These are phyloP conservation scores for Bjerkandera adusta DNA, from an alignment of 1,284 basidiomycete species.

Conservation along the genomic window DNA sequence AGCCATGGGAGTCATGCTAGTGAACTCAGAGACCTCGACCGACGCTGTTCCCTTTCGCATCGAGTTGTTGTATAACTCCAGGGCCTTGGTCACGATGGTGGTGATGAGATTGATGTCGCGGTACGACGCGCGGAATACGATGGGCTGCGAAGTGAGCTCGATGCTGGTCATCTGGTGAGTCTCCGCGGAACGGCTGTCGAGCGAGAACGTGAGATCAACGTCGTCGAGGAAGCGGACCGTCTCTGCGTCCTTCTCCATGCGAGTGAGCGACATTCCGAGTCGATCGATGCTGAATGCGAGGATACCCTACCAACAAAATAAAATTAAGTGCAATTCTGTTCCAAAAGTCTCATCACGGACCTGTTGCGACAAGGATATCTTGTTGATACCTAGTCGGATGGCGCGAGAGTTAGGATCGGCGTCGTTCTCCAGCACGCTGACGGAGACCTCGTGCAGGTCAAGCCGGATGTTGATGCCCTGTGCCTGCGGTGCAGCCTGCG, in stretches of 20 bases:
- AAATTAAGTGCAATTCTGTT: background rate
- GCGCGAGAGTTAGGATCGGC: slow-evolving; percentile 81
- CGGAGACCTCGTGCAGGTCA: slow-evolving; percentile 89
- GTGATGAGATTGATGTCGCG: slow-evolving; percentile 91
- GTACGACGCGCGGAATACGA: slow-evolving; percentile 91
- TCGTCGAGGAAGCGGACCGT: slow-evolving; percentile 93
- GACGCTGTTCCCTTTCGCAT: slow-evolving; percentile 2
- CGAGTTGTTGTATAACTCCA: slow-evolving; percentile 56
- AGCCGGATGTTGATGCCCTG: slow-evolving; percentile 65
- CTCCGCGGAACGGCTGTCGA: slow-evolving; percentile 79
- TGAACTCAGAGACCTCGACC: background rate
- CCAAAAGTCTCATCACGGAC: slow-evolving; percentile 34
- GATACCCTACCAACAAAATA: slow-evolving; percentile 53
- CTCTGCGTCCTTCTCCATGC: slow-evolving; percentile 86
- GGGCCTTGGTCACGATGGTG: slow-evolving; percentile 86
- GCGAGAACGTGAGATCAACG: slow-evolving; percentile 83
- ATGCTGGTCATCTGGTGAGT: slow-evolving; percentile 82
- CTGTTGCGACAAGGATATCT: slow-evolving; percentile 92
- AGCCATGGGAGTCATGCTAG: slow-evolving; percentile 4
- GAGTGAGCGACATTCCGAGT: slow-evolving; percentile 92
- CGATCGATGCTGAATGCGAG: slow-evolving; percentile 80
- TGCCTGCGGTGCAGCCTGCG: slow-evolving; percentile 22
- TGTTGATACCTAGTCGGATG: slow-evolving; percentile 83
- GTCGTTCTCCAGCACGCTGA: slow-evolving; percentile 90
- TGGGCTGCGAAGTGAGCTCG: slow-evolving; percentile 79